Conservation (phyloP, 139 green algal species). For the Diplosphaera chodatii region DNA sequence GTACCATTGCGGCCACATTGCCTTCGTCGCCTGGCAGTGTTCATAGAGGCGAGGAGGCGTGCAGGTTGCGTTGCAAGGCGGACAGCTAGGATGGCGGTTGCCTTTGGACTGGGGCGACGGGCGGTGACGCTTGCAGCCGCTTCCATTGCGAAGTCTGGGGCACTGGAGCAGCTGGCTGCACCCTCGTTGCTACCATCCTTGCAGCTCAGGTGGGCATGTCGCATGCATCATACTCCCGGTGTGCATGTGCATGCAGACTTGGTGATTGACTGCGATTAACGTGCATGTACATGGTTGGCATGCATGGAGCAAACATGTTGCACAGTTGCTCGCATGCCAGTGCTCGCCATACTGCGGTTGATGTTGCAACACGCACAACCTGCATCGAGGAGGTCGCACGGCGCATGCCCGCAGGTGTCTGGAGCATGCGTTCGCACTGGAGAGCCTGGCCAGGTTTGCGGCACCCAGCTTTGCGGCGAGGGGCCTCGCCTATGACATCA, state of each 20-base stretch:
- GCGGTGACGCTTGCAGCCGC: background rate
- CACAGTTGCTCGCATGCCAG: no score
- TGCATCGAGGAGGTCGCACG: no score
- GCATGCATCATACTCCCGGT: no score
- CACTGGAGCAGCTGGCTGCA: background rate
- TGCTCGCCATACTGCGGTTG: no score
- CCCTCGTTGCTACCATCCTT: background rate
- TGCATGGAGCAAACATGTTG: no score
- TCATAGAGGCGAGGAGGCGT: background rate
- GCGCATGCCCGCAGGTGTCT: background rate
- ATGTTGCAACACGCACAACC: no score
- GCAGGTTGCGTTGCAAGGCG: no score
- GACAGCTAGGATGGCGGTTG: background rate
- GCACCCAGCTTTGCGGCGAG: constrained; percentile 1
- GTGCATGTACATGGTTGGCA: no score
- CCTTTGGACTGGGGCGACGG: background rate
- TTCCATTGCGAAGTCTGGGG: background rate
- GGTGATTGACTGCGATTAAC: no score
- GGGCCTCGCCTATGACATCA: constrained; percentile 75
- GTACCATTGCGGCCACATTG: no score
- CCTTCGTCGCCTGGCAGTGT: no score
- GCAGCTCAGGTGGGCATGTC: background rate
- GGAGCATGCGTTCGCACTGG: background rate
- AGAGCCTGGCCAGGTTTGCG: background rate
- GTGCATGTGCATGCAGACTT: no score